These are phyloP conservation scores for Penicillium crystallinum DNA, from an alignment of 495 filamentous ascomycete species.

Conservation along the genomic window DNA sequence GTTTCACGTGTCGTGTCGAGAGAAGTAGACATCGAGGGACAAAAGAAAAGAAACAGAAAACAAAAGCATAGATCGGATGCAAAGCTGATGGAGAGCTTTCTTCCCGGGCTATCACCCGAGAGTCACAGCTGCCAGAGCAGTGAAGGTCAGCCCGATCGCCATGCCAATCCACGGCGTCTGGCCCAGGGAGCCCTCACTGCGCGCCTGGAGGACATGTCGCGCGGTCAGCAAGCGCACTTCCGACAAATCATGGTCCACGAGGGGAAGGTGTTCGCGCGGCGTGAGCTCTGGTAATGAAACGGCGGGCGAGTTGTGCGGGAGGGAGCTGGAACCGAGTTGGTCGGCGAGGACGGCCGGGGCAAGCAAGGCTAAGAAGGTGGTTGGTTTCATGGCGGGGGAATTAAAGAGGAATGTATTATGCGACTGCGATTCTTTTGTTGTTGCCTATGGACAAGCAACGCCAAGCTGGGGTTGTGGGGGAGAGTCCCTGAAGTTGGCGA, in stretches of 20 bases:
- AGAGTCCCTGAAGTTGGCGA: conserved; percentile 20
- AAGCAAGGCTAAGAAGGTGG: conserved; percentile 25
- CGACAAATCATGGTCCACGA: neutral
- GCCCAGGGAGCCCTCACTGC: conserved; percentile 43
- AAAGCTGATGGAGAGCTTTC: neutral
- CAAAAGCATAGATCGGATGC: neutral
- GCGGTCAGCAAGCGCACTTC: conserved; percentile 3
- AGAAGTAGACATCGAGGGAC: conserved; percentile 10
- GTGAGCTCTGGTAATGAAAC: conserved; percentile 26
- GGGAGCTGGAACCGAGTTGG: conserved; percentile 18
- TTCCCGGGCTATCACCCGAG: conserved; percentile 25
- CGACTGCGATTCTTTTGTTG: neutral
- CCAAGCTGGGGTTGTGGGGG: conserved; percentile 22
- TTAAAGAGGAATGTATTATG: neutral
- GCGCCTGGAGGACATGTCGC: conserved; percentile 25
- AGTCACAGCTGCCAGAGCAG: conserved; percentile 42
- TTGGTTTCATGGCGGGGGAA: conserved; percentile 30
- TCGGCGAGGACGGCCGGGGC: conserved; percentile 26
- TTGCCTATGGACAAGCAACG: conserved; percentile 23
- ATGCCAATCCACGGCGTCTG: conserved; percentile 48
- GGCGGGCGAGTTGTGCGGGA: conserved; percentile 24
- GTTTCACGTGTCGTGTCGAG: conserved; percentile 7
- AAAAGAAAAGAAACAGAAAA: neutral
- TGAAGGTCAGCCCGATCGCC: conserved; percentile 44
- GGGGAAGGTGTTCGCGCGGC: conserved; percentile 5